Evolutionary conservation across 352 stramenopile species (phyloP).

Genomic region (Phytophthora litchii): DNA sequence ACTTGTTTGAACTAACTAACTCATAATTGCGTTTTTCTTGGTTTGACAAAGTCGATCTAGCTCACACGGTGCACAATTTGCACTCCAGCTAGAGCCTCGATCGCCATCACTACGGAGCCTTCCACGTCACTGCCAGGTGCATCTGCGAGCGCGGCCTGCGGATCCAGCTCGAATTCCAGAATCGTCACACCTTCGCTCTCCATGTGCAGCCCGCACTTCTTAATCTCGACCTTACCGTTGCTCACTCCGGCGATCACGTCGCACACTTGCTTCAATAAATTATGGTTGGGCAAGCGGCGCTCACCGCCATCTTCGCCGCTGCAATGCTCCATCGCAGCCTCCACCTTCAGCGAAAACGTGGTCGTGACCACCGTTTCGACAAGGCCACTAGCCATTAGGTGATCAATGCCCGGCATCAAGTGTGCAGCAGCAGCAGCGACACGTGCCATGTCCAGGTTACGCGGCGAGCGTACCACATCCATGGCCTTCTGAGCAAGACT

Average conservation of each 20-base stretch:
- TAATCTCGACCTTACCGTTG: constrained; percentile 75
- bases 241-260: constrained; percentile 73
- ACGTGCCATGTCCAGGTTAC: constrained; percentile 36
- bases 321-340: constrained; percentile 54
- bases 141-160: constrained; percentile 35
- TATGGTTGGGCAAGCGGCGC: constrained; percentile 76
- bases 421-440: constrained; percentile 17
- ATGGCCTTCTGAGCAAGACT: constrained; percentile 62
- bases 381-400: constrained; percentile 31
- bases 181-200: constrained; percentile 75
- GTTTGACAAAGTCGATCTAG: constrained; percentile 25
- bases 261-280: constrained; percentile 87
- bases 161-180: constrained; percentile 78
- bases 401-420: constrained; percentile 38
- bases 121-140: constrained; percentile 32
- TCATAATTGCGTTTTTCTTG: constrained; percentile 33
- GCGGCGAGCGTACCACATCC: constrained; percentile 57
- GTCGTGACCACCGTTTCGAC: constrained; percentile 23
- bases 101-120: constrained; percentile 44
- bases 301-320: constrained; percentile 50
- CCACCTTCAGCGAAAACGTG: constrained; percentile 72
- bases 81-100: constrained; percentile 50
- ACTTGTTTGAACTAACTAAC: constrained; percentile 43
- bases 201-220: constrained; percentile 80
- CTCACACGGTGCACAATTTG: constrained; percentile 45